These are phyloP conservation scores for Dactylellina haptotyla DNA, from an alignment of 2,329 filamentous ascomycete genomes.

Conservation along the genomic window DNA sequence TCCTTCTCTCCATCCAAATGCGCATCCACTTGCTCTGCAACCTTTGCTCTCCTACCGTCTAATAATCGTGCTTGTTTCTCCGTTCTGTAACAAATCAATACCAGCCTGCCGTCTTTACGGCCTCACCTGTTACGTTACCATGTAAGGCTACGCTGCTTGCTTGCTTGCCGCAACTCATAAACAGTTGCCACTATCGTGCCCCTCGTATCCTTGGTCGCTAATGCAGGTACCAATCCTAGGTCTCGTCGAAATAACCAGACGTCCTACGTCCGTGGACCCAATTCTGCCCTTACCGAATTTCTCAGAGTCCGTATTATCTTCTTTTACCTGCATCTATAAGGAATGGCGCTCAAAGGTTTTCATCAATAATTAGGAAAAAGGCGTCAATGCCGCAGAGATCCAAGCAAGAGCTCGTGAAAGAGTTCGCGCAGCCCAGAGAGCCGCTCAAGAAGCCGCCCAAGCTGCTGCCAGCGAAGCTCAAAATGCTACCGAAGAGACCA, in stretches of 20 bases:
- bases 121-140: too few species aligned
- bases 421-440: neutral
- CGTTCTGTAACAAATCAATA: too few species aligned
- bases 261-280: constrained; percentile 47
- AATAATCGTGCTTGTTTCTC: too few species aligned
- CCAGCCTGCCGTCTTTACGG: too few species aligned
- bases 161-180: too few species aligned
- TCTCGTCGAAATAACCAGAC: constrained; percentile 14
- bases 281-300: constrained; percentile 58
- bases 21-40: too few species aligned
- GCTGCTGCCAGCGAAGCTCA: neutral
- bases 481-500: constrained; percentile 2
- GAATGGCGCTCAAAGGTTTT: neutral
- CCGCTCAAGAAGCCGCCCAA: constrained; percentile 8
- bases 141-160: too few species aligned
- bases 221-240: constrained; percentile 8
- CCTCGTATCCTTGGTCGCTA: neutral
- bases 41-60: too few species aligned
- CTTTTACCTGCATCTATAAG: neutral
- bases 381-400: constrained; percentile 56
- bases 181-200: neutral
- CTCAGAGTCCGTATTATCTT: constrained; percentile 53
- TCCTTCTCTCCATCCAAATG: too few species aligned
- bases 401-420: constrained; percentile 39
- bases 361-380: constrained; percentile 50